These are phyloP conservation scores for Solanum medicagineum DNA, from an alignment of 257 asterid genomes.

Conservation along the genomic window DNA sequence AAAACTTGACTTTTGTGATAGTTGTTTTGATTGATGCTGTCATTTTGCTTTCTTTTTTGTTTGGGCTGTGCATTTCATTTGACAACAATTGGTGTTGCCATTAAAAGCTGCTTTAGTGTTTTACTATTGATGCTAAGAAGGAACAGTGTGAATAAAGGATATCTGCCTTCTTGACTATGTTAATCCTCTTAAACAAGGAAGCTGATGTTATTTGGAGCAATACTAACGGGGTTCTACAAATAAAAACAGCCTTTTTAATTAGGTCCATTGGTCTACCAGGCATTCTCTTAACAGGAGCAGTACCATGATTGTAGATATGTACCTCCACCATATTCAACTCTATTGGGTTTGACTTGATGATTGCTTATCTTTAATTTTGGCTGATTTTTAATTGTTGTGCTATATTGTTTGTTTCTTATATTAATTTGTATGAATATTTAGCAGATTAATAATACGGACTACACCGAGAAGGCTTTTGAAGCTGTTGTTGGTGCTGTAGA, in stretches of 20 bases:
- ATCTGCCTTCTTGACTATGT: neutral
- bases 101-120: neutral
- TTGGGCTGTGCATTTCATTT: neutral
- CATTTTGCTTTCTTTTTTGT: neutral
- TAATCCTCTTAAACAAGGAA: neutral
- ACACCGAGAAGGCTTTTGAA: constrained; percentile 90
- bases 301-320: neutral
- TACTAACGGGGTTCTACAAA: neutral
- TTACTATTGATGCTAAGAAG: neutral
- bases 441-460: constrained; percentile 68
- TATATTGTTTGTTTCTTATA: neutral
- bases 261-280: neutral
- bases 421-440: neutral
- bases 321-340: neutral
- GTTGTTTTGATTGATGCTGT: neutral
- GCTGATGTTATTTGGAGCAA: neutral
- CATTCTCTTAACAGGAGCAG: neutral
- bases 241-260: neutral
- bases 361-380: neutral
- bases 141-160: neutral
- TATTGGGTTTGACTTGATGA: neutral
- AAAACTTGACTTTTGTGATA: neutral
- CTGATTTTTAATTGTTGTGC: neutral
- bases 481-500: constrained; percentile 60
- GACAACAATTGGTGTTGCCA: neutral